Base-by-base conservation (phyloP, 2,329 filamentous ascomycete species). In the Pestalotiopsis fici region DNA sequence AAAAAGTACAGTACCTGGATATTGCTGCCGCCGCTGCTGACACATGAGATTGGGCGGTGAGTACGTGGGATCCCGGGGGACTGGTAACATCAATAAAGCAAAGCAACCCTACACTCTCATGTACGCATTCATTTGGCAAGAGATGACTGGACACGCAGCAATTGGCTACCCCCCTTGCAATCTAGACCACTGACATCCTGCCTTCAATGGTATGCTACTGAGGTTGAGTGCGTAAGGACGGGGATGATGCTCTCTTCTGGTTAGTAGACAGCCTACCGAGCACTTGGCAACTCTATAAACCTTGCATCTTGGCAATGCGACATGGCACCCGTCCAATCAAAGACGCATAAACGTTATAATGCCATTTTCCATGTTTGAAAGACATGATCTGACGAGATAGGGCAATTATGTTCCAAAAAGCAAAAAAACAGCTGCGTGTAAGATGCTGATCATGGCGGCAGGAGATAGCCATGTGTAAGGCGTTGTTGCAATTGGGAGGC, bases 261-360 rank as follows among this genome's bases (percentile, higher is more conserved):
- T 55, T 64, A 64, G 47, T 3, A 31, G n/a, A 5, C 25, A 47
- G 25, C 2, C 43, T 64, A 64, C 47, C 61, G 47, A 64, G 43
- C 15, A 55, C 61, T 64, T 55, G 61, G 61, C 61, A 56, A n/a
- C 61, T 54, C 15, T 64, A 64, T 64, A 64, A 55, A 23, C 61
- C 61, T 28, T 47, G 61, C 43, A 28, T 12, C 61, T 56, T 31
- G 61, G 39, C 61, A 23, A 31, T 56, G 23, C 60, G 37, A 63
- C 13, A 15, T 12, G 31, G 9, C 43, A n/a, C 23, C 37, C 13
- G 47, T n/a, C 61, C 61, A 64, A 64, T 64, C 27, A 21, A 47
- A 56, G 27, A 28, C 5, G 50, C 15, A 37, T 12, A 15, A 28
- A 31, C 21, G 21, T 35, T 37, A 54, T 56, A 28, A 27, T n/a